These are phyloP conservation scores for Paramecium sexaurelia DNA, from an alignment of 73 alveolate genomes.

Conservation along the genomic window DNA sequence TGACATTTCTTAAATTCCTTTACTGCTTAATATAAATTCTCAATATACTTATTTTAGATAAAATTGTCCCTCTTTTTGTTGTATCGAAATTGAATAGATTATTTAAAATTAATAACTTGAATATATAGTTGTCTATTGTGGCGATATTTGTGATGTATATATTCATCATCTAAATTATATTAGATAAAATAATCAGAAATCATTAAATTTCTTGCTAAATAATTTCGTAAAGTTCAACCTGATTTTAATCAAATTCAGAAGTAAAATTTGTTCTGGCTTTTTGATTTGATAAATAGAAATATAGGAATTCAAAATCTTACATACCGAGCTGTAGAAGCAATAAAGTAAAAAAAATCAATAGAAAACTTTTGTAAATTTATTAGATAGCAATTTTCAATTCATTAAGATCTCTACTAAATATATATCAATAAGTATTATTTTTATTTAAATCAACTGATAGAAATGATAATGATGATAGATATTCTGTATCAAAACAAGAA, in stretches of 20 bases:
- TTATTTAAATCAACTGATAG: not conserved
- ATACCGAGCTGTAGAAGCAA: not conserved
- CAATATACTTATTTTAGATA: not conserved
- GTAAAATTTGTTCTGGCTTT: not conserved
- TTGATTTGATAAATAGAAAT: not conserved
- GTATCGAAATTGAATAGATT: not conserved
- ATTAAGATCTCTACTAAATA: not conserved
- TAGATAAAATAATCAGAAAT: conserved; percentile 11
- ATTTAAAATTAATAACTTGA: not conserved
- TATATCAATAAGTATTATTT: not conserved
- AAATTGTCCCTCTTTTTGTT: not conserved
- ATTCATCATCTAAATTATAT: not conserved
- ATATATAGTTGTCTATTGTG: conserved; percentile 5
- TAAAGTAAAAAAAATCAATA: not conserved
- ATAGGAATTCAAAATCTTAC: not conserved
- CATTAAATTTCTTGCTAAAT: not conserved
- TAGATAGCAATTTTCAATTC: not conserved
- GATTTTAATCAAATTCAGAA: not conserved
- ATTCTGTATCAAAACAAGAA: not conserved
- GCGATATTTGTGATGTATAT: conserved; percentile 12
- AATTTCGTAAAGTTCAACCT: not conserved
- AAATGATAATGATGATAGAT: not conserved
- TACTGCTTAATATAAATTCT: not conserved
- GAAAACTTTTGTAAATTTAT: conserved; percentile 18
- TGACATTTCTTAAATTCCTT: not conserved